phyloP scores from a whole-genome alignment of 1,139 yeast species.

The Hanseniaspora gamundiae region DNA sequence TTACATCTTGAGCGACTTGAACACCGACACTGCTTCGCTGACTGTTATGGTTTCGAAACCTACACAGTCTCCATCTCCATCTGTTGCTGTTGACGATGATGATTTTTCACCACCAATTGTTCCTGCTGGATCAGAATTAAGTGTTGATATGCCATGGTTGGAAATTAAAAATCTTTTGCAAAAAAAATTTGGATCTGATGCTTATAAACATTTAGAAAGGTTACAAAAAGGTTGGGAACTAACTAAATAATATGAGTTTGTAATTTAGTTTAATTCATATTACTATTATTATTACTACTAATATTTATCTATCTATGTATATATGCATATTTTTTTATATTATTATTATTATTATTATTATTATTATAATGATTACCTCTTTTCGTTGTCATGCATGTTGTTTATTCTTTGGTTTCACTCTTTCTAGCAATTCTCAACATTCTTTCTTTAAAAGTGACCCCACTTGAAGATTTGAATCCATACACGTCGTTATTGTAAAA shows the following conservation, averaged over 20 bases:
- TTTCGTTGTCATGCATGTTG: too few relatives aligned
- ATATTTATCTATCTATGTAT: neutral
- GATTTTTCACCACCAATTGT: neutral
- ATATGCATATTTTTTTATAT: neutral
- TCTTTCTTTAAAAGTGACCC: neutral
- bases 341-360: too few relatives aligned
- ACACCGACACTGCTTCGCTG: conserved; percentile 16
- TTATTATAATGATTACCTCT: neutral
- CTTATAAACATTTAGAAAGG: conserved; percentile 23
- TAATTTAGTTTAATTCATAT: too few relatives aligned
- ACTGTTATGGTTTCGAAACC: conserved; percentile 28
- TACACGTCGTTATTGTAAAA: neutral
- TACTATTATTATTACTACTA: neutral
- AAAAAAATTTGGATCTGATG: conserved; percentile 15
- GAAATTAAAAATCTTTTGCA: conserved; percentile 21
- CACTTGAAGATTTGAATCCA: neutral
- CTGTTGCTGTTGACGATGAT: conserved; percentile 6
- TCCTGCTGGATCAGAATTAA: conserved; percentile 1
- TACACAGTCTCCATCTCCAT: conserved; percentile 2
- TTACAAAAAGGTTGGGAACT: conserved; percentile 33
- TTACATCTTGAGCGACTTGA: conserved; percentile 18
- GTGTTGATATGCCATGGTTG: conserved; percentile 26
- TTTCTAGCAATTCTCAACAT: conserved; percentile 1
- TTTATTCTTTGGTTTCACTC: neutral
- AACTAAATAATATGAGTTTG: conserved; percentile 19